Evolutionary conservation across 768 basidiomycete species (phyloP).

Genomic region (Boletellus ananiceps): DNA sequence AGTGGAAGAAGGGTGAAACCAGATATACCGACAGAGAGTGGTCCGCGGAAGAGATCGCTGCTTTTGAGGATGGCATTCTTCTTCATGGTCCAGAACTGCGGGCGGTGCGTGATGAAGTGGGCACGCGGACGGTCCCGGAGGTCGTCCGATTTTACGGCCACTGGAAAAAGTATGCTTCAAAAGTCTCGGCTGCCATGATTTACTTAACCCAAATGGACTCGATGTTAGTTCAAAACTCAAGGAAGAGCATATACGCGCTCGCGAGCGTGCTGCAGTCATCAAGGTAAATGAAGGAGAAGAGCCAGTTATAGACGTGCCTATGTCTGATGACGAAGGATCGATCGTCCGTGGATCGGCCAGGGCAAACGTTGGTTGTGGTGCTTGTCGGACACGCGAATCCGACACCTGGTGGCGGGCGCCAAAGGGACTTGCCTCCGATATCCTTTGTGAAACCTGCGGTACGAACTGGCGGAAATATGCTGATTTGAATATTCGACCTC

Average conservation of each 20-base stretch:
- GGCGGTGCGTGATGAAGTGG: constrained; percentile 69
- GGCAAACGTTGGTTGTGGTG: constrained; percentile 63
- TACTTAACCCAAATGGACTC: constrained; percentile 5
- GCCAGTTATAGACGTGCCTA: constrained; percentile 29
- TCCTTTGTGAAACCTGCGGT: constrained; percentile 84
- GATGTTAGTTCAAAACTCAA: constrained; percentile 54
- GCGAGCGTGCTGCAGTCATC: constrained; percentile 32
- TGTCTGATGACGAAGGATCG: constrained; percentile 72
- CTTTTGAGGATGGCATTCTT: constrained; percentile 72
- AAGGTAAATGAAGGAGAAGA: constrained; percentile 24
- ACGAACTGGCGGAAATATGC: constrained; percentile 92
- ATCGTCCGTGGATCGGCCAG: constrained; percentile 55
- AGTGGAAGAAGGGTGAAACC: constrained; percentile 75
- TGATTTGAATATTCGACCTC: constrained; percentile 71
- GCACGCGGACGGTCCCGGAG: constrained; percentile 64
- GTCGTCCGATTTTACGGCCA: constrained; percentile 80
- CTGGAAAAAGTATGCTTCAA: constrained; percentile 69
- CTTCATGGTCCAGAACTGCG: constrained; percentile 79
- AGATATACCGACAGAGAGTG: constrained; percentile 68
- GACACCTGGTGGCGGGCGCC: constrained; percentile 90
- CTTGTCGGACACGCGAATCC: constrained; percentile 79
- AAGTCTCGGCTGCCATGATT: constrained; percentile 2
- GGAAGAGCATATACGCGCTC: constrained; percentile 59
- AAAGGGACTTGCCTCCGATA: constrained; percentile 68
- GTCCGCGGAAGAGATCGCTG: constrained; percentile 61